Base-by-base conservation (phyloP, 306 rosid genomes). In the Glycyrrhiza uralensis region DNA sequence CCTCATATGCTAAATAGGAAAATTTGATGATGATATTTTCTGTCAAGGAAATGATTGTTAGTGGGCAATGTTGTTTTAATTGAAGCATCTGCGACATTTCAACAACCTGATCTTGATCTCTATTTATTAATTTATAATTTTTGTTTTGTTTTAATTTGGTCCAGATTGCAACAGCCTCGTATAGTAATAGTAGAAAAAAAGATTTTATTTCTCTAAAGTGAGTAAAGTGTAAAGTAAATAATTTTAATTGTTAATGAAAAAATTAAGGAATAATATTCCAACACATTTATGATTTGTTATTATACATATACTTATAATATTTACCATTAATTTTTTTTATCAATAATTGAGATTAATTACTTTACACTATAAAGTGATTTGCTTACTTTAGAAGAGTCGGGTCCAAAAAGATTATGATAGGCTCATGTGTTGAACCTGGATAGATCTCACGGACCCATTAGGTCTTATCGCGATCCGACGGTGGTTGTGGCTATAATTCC, bases 31-130 rank as follows among this genome's bases (percentile, higher is more conserved):
- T 7, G 18, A n/a, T n/a, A n/a, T n/a, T 62, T 41, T 72, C 5
- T 61, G 64, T 75, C 30, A 57, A 32, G 63, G 44, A 29, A 77
- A 86, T 84, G 84, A 84, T 86, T 72, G 74, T 60, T 33, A 75
- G 78, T 22, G 82, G 87, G 22, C 61, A 75, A 20, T 47, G 64
- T 17, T 51, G 82, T 71, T 76, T 12, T n/a, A n/a, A n/a, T n/a
- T 24, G 49, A 47, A 64, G 10, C 14, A 13, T 80, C 60, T 74
- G 74, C 68, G 88, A 85, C 88, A 58, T 81, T 65, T 75, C 80
- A 87, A 77, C 88, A 13, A 79, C 58, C 24, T 24, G 22, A 32
- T 76, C 23, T 33, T 59, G 4, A 17, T 32, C 9, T 32, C 9
- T 23, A 11, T 52, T 22, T 11, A 4, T 0, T 44, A 0, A 18